These are phyloP conservation scores for Choiromyces venosus DNA, from an alignment of 495 filamentous ascomycete species.

Conservation along the genomic window DNA sequence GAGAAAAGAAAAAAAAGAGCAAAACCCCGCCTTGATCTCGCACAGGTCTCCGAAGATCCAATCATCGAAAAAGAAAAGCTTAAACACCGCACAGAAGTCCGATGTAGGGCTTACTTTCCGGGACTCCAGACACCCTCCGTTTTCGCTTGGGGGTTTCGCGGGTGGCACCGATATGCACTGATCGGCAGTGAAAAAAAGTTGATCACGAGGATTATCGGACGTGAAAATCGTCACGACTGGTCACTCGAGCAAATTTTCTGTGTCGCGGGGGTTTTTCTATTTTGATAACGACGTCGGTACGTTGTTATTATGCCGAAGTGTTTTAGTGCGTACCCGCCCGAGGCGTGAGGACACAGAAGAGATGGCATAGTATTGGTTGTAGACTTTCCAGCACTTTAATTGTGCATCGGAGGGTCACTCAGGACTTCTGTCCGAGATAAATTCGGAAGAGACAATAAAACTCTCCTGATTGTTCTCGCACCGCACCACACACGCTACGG, in stretches of 20 bases:
- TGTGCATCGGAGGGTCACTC: neutral
- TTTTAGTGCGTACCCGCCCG: neutral
- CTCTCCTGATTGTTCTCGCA: neutral
- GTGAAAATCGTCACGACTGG: neutral
- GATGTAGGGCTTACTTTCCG: neutral
- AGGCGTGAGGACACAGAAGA: neutral
- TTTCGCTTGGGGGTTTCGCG: neutral
- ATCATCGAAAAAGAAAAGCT: neutral
- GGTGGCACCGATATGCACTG: neutral
- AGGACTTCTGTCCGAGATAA: neutral
- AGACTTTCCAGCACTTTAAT: neutral
- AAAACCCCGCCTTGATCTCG: neutral
- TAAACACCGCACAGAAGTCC: neutral
- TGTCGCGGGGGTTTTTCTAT: neutral
- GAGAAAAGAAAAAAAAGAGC: neutral
- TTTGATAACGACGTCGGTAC: neutral
- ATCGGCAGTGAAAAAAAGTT: neutral
- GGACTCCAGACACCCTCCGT: neutral
- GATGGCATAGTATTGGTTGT: neutral
- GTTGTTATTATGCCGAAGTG: neutral
- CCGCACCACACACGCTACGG: neutral
- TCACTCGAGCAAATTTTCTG: neutral
- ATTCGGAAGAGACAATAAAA: neutral
- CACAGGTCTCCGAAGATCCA: neutral
- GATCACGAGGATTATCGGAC: neutral